phyloP scores from a whole-genome alignment of 2,329 filamentous ascomycete species.

The Fusarium sp. region DNA sequence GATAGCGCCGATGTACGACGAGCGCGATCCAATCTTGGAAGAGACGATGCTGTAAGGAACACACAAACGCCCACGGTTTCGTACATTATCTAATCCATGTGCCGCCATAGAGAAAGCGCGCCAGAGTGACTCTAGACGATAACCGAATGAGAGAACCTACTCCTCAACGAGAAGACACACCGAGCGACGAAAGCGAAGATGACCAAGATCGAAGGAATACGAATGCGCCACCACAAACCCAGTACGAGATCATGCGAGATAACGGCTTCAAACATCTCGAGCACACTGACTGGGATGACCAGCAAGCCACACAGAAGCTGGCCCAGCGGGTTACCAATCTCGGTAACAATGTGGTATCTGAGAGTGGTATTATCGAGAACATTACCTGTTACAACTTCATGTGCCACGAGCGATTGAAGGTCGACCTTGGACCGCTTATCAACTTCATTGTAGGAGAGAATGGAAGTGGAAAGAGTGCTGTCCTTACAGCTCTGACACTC shows the following conservation, averaged over 20 bases:
- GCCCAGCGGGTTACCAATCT: constrained; percentile 60
- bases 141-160: constrained; percentile 25
- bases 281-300: constrained; percentile 68
- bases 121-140: constrained; percentile 47
- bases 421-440: constrained; percentile 90
- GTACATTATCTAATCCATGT: background rate
- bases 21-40: constrained; percentile 55
- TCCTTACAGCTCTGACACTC: constrained; percentile 90
- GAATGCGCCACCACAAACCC: constrained; percentile 61
- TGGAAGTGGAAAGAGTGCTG: constrained; percentile 96
- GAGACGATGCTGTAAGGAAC: constrained; percentile 53
- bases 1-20: constrained; percentile 51
- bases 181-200: constrained; percentile 47
- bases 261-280: constrained; percentile 67
- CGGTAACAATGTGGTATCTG: constrained; percentile 78
- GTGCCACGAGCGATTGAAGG: constrained; percentile 87
- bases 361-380: constrained; percentile 88
- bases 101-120: constrained; percentile 47
- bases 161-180: constrained; percentile 36
- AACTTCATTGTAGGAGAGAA: constrained; percentile 99
- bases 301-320: constrained; percentile 73
- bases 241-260: constrained; percentile 72
- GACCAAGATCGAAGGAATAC: constrained; percentile 38
- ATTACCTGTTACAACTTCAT: constrained; percentile 95
- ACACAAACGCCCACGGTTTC: background rate